Evolutionary conservation across 768 basidiomycete species (phyloP), one percentile per base, ranked within the genome.

Genomic region (Lyophyllum atratum): DNA sequence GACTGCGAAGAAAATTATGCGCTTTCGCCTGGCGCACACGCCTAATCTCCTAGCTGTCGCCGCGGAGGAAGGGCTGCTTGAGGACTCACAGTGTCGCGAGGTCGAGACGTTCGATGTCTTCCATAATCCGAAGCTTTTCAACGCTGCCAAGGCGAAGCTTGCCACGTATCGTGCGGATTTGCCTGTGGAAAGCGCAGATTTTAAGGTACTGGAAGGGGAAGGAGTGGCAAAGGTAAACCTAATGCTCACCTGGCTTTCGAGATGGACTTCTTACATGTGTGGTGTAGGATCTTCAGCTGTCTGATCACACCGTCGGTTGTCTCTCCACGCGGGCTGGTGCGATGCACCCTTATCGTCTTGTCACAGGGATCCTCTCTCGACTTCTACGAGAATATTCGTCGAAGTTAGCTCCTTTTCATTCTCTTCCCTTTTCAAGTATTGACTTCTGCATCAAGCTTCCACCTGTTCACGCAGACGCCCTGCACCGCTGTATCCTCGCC

Each of bases 311-410:
- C 2, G 66, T 75, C 1, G 89, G 86, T 0, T 81, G 80, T 55
- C 75, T 90, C 42, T 66, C 73, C 12, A 82, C 80, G 24, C 69
- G 69, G 0, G 89, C 83, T 1, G 88, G 85, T 1, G 84, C 89
- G 0, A 70, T 86, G 26, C 87, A 90, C 56, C 85, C 89, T 0
- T 91, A 91, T 66, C 83, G 85, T 19, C 75, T 88, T 28, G 82
- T 90, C 12, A 88, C 87, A 1, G 78, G 78, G 2, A 76, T 89
- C 24, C 70, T 89, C 21, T 59, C 72, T 14, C 81, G 81, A 43
- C 78, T 89, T 1, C 69, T 89, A 6, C 58, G 71, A 11, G 72
- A 73, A n/a, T 78, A 86, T 59, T 69, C 79, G 11, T 70, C 81
- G 21, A 76, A 71, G 84, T 85, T 59, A 59, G 78, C 68, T 39